phyloP scores from a whole-genome alignment of 176 grass and related monocot genomes.

The Rhynchospora tenuis region DNA sequence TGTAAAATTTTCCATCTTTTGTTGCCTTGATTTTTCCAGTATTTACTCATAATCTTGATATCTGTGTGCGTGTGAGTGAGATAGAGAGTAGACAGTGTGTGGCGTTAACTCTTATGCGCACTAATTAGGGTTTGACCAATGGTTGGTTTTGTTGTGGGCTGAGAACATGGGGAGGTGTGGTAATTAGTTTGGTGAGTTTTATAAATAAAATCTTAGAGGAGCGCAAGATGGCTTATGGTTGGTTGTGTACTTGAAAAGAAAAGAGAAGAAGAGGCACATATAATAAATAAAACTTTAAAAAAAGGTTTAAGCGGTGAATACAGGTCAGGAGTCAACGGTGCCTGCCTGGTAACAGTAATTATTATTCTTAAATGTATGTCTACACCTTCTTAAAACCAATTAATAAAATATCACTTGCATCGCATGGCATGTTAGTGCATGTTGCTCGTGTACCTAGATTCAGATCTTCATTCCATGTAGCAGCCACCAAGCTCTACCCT shows the following conservation, averaged over 20 bases:
- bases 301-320: not conserved
- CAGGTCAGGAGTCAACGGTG: slow-evolving; percentile 1
- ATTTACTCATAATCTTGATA: not conserved
- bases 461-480: not conserved
- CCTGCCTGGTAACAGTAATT: not conserved
- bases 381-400: not conserved
- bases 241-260: not conserved
- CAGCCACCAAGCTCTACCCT: no score
- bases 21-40: not conserved
- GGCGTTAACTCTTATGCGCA: not conserved
- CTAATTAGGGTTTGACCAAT: not conserved
- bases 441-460: not conserved
- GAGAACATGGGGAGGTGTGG: not conserved
- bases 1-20: not conserved
- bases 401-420: not conserved
- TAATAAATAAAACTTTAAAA: not conserved
- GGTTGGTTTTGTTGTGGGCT: not conserved
- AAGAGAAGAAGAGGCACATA: not conserved
- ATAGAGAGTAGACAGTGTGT: no score
- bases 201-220: not conserved
- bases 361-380: not conserved
- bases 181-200: not conserved
- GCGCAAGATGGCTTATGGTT: not conserved
- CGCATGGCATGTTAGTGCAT: not conserved
- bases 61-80: not conserved